phyloP scores from a whole-genome alignment of 345 rosid species.

The Euphorbia tirucalli region DNA sequence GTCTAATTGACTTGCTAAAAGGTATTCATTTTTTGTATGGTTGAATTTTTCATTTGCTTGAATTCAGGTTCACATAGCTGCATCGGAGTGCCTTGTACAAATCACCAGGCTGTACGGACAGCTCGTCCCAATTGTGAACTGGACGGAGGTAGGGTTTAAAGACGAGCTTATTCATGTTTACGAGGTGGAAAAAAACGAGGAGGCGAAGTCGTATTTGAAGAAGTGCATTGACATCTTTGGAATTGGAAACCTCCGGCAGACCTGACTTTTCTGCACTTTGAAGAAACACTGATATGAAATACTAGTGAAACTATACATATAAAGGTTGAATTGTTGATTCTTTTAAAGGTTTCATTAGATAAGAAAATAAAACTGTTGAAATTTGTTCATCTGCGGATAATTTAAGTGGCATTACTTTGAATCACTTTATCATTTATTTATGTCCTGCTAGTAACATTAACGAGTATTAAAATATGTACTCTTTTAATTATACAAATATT shows the following conservation, averaged over 20 bases:
- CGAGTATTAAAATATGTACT: too few relatives aligned
- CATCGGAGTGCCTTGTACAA: conserved; percentile 77
- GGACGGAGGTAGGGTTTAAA: conserved; percentile 38
- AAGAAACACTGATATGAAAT: background rate
- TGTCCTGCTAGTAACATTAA: too few relatives aligned
- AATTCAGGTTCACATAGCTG: conserved; percentile 69
- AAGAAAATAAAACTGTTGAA: too few relatives aligned
- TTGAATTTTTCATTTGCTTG: background rate
- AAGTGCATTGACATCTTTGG: conserved; percentile 55
- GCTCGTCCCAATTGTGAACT: conserved; percentile 29
- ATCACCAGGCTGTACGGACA: conserved; percentile 37
- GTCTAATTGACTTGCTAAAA: background rate
- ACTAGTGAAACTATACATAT: background rate
- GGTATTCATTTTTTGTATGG: background rate
- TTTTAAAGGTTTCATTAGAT: too few relatives aligned
- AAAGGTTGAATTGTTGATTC: too few relatives aligned
- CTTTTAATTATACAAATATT: too few relatives aligned
- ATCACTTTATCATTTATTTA: too few relatives aligned
- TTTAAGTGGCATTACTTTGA: too few relatives aligned
- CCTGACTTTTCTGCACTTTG: conserved; percentile 2
- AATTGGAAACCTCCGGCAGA: conserved; percentile 36
- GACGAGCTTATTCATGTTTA: conserved; percentile 49
- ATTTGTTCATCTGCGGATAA: too few relatives aligned
- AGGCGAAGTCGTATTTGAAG: conserved; percentile 63
- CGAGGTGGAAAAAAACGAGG: conserved; percentile 76